Evolutionary conservation across 202 grass and related monocot genomes (phyloP), one percentile per base, ranked within the genome.

Genomic region (Zizania palustris): DNA sequence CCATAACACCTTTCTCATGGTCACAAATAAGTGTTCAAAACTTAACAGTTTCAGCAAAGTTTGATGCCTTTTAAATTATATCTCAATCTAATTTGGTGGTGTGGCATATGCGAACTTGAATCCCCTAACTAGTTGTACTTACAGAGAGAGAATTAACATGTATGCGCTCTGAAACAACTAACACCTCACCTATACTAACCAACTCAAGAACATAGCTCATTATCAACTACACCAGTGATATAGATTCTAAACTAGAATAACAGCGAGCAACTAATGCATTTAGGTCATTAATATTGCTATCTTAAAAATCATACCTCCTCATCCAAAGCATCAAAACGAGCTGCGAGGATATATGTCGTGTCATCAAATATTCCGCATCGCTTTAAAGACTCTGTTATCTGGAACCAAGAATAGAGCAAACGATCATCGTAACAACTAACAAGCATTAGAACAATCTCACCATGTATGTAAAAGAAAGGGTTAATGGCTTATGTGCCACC

Each of bases 301-400:
- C 16, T 0, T 19, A 60, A 76, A 62, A 1, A 70, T 1, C 6
- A 50, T 88, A 93, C 96, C 96, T 93, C 90, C 55, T 99, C 89
- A 28, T 93, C 73, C 15, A 87, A 90, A 72, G 85, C 83, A 91
- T 85, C 83, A 77, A 99, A 99, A 75, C 92, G 81, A 72, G 90
- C 89, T 0, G 76, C 96, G 20, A 99, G 92, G 75, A 99, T 87
- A 71, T 99, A 91, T 1, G 11, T 85, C 6, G 83, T 91, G 33
- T 89, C 85, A 63, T 96, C 88, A 45, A 92, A 88, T 60, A 99
- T 91, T 7, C 96, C 96, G 3, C 96, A 93, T 18, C 92, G 79
- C 76, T 99, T 99, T 20, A 93, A 63, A 62, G 92, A 99, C 65
- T 99, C 96, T 0, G 87, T 76, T 76, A 96, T 99, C 96, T 99